Evolutionary conservation across 495 filamentous ascomycete species (phyloP), one percentile per base, ranked within the genome.

Genomic region (Amniculicola lignicola): DNA sequence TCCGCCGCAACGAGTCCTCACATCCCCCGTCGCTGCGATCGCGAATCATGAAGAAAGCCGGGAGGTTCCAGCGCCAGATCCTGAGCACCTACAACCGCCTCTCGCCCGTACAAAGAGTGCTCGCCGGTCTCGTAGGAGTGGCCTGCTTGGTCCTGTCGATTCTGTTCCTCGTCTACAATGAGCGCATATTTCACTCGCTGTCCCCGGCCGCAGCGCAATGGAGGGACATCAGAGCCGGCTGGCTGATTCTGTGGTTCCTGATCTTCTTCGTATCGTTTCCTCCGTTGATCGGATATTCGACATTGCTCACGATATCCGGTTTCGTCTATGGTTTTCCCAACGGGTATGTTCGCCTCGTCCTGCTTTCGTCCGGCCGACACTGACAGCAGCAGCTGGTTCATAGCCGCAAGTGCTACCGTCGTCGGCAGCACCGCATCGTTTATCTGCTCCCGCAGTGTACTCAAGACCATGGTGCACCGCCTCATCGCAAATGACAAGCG

Each of bases 281-380:
- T 2, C 93, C 93, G 2, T 66, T 96, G 54, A 86, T 98, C 62
- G 93, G 93, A 6, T 96, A 95, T 75, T 87, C 85, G 23, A 88
- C 87, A 0, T 83, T 84, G 54, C 78, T 94, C n/a, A 96, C 90
- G 0, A 75, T 95, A 23, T 75, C 88, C 11, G 93, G 93, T 0
- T 96, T 96, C 67, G 82, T 98, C n/a, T 98, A 89, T 72, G 94
- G 90, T 0, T 84, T 96, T 58, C 90, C 90, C 56, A 80, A 82
- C 61, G 93, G 93, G 79, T 84, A 72, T 66, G 79, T 63, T 28
- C 12, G 1, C 41, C 15, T 31, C 5, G 12, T 16, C 23, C 27
- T 12, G 7, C 38, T 24, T 10, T 40, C 16, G 9, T 12, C 7
- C 16, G 4, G 37, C 24, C 16, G 29, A 50, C n/a, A 29, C 15